Evolutionary conservation across 2,329 filamentous ascomycete genomes (phyloP).

Genomic region (Neonectria faginata): DNA sequence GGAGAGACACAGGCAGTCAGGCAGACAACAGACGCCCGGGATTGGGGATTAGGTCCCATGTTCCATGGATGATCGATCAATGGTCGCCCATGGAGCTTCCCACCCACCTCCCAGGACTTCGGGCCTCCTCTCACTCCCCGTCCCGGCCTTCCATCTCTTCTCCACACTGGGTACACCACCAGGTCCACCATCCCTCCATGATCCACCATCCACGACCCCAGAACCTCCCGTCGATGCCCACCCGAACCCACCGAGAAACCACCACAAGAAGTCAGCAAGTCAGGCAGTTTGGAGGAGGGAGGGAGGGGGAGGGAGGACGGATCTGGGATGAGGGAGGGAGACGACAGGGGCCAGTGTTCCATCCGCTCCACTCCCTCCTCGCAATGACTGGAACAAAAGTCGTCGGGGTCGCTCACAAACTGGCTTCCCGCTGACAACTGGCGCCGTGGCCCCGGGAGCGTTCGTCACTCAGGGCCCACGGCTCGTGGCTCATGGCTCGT

Average conservation of each 20-base stretch:
- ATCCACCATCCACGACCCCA: conserved; percentile 21
- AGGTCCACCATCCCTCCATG: conserved; percentile 13
- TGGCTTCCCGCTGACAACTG: conserved; percentile 11
- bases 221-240: conserved; percentile 1
- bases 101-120: conserved; percentile 7
- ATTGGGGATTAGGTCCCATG: conserved; percentile 1
- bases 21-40: no score
- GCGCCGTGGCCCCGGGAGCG: conserved; percentile 30
- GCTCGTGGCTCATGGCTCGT: not conserved
- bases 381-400: conserved; percentile 13
- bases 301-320: not conserved
- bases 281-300: conserved; percentile 8
- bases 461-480: conserved; percentile 17
- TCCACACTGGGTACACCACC: conserved; percentile 20
- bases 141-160: conserved; percentile 19
- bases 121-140: conserved; percentile 15
- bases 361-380: conserved; percentile 20
- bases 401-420: conserved; percentile 16
- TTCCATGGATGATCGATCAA: conserved; percentile 20
- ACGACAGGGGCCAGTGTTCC: conserved; percentile 15
- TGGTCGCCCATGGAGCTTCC: conserved; percentile 8
- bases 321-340: conserved; percentile 5
- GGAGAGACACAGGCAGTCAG: no score
- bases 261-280: not conserved
- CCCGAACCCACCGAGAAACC: not conserved